phyloP scores from a whole-genome alignment of 495 filamentous ascomycete genomes.

The Aspergillus leporis region DNA sequence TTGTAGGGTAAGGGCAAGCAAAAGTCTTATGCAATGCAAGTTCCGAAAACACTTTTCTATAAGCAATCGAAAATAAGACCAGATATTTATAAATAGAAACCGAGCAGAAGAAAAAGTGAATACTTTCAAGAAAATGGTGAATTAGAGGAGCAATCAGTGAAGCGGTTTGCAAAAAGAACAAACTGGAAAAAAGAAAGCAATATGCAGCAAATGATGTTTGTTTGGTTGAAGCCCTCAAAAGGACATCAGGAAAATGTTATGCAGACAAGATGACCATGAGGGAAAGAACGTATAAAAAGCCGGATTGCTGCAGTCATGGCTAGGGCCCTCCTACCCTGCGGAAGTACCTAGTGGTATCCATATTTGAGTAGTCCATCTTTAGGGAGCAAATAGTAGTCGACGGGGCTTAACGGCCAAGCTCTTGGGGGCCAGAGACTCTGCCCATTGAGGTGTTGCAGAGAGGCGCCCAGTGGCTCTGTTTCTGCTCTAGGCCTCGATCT shows the following conservation, averaged over 20 bases:
- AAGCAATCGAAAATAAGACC: background rate
- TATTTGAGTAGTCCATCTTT: background rate
- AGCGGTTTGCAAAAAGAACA: background rate
- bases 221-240: background rate
- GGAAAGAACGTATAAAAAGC: background rate
- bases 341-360: background rate
- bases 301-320: background rate
- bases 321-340: background rate
- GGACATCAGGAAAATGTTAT: background rate
- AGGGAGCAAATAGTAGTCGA: background rate
- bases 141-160: background rate
- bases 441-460: background rate
- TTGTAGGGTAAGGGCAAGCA: background rate
- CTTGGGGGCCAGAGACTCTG: background rate
- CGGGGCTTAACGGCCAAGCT: background rate
- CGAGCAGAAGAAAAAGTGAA: background rate
- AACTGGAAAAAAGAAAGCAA: background rate
- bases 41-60: background rate
- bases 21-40: background rate
- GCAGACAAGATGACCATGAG: background rate
- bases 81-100: background rate
- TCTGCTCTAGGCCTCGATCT: conserved; percentile 1
- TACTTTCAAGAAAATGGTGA: background rate
- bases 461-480: background rate
- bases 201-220: background rate